phyloP scores from a whole-genome alignment of 768 basidiomycete species.

The Amanita phalloides region DNA sequence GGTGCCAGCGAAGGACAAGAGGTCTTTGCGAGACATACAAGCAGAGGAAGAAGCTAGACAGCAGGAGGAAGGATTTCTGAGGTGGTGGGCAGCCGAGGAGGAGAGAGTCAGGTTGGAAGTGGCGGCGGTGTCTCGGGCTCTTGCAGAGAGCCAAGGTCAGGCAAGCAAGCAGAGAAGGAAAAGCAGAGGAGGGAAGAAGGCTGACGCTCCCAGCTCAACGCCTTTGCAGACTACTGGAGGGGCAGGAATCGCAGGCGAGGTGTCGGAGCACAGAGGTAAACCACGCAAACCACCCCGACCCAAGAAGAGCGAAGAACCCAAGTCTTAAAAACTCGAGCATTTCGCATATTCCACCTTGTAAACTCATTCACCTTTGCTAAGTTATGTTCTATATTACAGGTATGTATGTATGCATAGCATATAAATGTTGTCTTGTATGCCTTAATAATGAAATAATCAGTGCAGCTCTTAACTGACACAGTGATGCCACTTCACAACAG shows the following conservation, averaged over 20 bases:
- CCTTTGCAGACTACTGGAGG: no score
- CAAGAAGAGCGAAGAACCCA: not conserved
- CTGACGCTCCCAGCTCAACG: no score
- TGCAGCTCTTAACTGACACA: no score
- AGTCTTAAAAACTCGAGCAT: no score
- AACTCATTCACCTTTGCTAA: not conserved
- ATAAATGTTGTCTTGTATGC: no score
- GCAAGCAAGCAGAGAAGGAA: not conserved
- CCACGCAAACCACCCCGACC: not conserved
- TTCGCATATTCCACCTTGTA: no score
- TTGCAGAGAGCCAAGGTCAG: not conserved
- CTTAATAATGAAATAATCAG: no score
- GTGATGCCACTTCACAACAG: no score
- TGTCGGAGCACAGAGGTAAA: not conserved
- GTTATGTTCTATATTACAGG: not conserved
- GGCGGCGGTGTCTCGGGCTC: not conserved
- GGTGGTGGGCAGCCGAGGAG: conserved; percentile 87
- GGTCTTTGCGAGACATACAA: conserved; percentile 75
- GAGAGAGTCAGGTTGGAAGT: conserved; percentile 46
- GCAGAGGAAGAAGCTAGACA: conserved; percentile 63
- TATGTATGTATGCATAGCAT: no score
- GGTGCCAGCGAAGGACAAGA: conserved; percentile 35
- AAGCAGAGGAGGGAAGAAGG: not conserved
- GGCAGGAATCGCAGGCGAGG: not conserved
- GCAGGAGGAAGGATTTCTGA: conserved; percentile 71